Evolutionary conservation across 73 alveolate genomes (phyloP), one percentile per base, ranked within the genome.

Genomic region (Paramecium sonneborni): DNA sequence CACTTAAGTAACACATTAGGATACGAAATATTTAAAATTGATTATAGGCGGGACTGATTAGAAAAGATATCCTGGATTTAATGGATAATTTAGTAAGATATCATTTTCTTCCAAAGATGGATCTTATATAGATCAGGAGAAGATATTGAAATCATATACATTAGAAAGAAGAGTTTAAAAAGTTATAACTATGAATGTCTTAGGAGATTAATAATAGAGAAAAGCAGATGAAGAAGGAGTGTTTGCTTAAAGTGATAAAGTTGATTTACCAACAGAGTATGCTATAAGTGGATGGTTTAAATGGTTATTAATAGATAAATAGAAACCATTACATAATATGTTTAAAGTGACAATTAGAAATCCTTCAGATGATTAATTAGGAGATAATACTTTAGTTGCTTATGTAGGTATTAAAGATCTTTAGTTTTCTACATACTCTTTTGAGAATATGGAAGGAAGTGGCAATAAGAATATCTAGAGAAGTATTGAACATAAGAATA

Each of bases 41-140:
- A 79, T 79, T 18, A 43, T 79, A 20, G 90, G 90, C 15, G 90
- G 90, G 10, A 79, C 46, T 26, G 90, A 79, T 44, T 11, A 39
- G 9, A 44, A n/a, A 12, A 79, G 90, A 46, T 79, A 79, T 43
- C 74, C 90, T 43, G 90, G 90, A 41, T 79, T 79, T 23, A 79
- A 79, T 79, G 90, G 90, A 8, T 14, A 43, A 43, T 39, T 43
- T 34, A 5, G 20, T 11, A 79, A 46, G 30, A 24, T 79, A 20
- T 39, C 74, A 39, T 79, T 79, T 14, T 20, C 70, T 1, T 37
- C 90, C 9, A 38, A 23, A 30, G 37, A 23, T 3, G 90, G 90
- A 43, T 57, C 90, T 26, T 79, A 10, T 44, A 46, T 79, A 1
- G 76, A 79, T 24, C 5, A 79, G 18, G 74, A 38, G 28, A 46